These are phyloP conservation scores for Astragalus membranaceus DNA, from an alignment of 306 rosid genomes.

Conservation along the genomic window DNA sequence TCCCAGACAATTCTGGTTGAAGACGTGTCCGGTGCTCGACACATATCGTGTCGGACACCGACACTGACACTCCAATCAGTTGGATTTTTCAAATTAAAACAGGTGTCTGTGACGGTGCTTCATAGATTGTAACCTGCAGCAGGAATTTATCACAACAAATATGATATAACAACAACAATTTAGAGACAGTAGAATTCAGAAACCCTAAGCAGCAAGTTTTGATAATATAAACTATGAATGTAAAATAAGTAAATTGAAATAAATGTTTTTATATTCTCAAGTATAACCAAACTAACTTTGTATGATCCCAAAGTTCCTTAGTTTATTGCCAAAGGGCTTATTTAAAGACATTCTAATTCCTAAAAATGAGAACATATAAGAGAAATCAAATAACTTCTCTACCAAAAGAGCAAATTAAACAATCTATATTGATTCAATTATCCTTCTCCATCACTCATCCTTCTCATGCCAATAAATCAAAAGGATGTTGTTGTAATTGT, in stretches of 20 bases:
- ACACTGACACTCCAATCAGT: too few relatives aligned
- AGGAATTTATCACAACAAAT: not conserved
- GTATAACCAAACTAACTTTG: slow-evolving; percentile 45
- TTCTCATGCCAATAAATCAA: slow-evolving; percentile 28
- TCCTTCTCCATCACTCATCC: not conserved
- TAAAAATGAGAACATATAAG: slow-evolving; percentile 21
- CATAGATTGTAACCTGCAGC: not conserved
- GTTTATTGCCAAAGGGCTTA: slow-evolving; percentile 63
- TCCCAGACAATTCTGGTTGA: not conserved
- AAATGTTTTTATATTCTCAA: slow-evolving; percentile 43
- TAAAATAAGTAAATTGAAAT: slow-evolving; percentile 21
- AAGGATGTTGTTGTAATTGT: not conserved
- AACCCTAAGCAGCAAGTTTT: slow-evolving; percentile 7
- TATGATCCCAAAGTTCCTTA: slow-evolving; percentile 43
- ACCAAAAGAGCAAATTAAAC: slow-evolving; percentile 31
- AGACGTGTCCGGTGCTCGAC: too few relatives aligned
- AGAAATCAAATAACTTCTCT: slow-evolving; percentile 22
- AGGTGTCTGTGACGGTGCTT: too few relatives aligned
- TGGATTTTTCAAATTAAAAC: too few relatives aligned
- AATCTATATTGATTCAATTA: slow-evolving; percentile 25
- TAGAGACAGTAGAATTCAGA: slow-evolving; percentile 22
- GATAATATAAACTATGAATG: slow-evolving; percentile 14
- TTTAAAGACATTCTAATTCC: slow-evolving; percentile 53
- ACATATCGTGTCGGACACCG: too few relatives aligned
- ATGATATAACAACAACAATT: not conserved